Base-by-base conservation (phyloP, 495 filamentous ascomycete species). In the Podospora bellae-mahoneyi region DNA sequence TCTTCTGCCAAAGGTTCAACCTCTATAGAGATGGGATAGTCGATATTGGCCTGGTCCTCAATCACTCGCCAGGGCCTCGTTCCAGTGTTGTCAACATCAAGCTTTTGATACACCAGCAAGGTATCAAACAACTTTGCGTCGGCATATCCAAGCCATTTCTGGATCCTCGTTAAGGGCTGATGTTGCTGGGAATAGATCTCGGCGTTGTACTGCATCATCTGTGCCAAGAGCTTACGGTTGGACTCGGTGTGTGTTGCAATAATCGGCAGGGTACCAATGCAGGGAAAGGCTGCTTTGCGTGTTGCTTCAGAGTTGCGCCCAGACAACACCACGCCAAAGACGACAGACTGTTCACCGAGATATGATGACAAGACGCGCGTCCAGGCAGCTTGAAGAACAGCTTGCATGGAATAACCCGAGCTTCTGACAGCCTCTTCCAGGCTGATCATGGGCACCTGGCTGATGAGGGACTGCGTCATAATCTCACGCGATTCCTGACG, bases 51-150 rank as follows among this genome's bases (percentile, higher is more conserved):
- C 66, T 79, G 19, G 3, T 84, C 82, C 2, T 76, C 67, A 0
- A 78, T 30, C 0, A 81, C 16, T 1, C 66, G 61, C 75, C 78
- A 80, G 0, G 73, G 74, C 18, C 4, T 56, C 0, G 13, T 63
- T 15, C 32, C 39, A 13, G 61, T 13, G 0, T 26, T 26, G 39
- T 53, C 39, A 19, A 69, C 27, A 9, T 74, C 59, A 64, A 67
- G 62, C 68, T 91, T 93, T 72, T 94, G 92, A 73, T 91, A 94
- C 0, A 88, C 88, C 73, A 96, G 87, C 32, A 96, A 77, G 0
- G 91, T 91, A 75, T 96, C 92, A 71, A 96, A 94, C 2, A 92
- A 82, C 15, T 81, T 79, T 23, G 84, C 78, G 34, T 89, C 83
- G 0, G 84, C 78, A 60, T 78, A 80, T 3, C 86, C 86, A 60